phyloP scores from a whole-genome alignment of 192 early-diverging fungal species.

The Backusella liffmaniae region DNA sequence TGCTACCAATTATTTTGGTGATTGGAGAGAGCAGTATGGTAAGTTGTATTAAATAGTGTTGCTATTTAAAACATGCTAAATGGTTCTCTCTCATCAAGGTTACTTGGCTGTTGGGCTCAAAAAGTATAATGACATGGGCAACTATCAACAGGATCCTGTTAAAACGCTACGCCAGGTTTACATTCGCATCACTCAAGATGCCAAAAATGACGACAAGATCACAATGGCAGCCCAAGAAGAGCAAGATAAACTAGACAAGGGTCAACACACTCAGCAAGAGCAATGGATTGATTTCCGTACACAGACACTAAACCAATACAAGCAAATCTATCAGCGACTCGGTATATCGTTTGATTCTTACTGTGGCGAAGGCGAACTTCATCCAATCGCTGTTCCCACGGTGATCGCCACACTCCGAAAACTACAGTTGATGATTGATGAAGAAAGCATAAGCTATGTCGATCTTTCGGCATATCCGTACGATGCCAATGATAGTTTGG shows the following conservation, averaged over 20 bases:
- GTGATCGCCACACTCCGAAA: not conserved
- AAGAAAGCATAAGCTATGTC: conserved; percentile 69
- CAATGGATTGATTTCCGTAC: conserved; percentile 74
- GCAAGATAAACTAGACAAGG: not conserved
- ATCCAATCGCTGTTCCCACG: not conserved
- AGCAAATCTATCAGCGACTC: conserved; percentile 74
- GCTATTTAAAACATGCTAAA: too few species aligned
- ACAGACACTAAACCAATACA: conserved; percentile 76
- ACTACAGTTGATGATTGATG: conserved; percentile 39
- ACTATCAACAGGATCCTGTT: not conserved
- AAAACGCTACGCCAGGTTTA: conserved; percentile 74
- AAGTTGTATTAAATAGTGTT: conserved; percentile 11
- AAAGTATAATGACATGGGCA: conserved; percentile 60
- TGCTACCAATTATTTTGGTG: conserved; percentile 91
- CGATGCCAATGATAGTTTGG: conserved; percentile 50
- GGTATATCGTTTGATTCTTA: conserved; percentile 82
- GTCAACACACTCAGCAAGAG: not conserved
- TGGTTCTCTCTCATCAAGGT: conserved; percentile 21
- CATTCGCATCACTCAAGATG: conserved; percentile 69
- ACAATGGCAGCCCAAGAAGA: not conserved
- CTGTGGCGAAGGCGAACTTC: conserved; percentile 75
- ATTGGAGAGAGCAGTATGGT: conserved; percentile 98
- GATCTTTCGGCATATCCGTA: conserved; percentile 65
- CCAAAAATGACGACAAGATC: conserved; percentile 64
- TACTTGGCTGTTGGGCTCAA: conserved; percentile 83